Base-by-base conservation (phyloP, 2,329 filamentous ascomycete genomes). In the Talaromyces rugulosus region DNA sequence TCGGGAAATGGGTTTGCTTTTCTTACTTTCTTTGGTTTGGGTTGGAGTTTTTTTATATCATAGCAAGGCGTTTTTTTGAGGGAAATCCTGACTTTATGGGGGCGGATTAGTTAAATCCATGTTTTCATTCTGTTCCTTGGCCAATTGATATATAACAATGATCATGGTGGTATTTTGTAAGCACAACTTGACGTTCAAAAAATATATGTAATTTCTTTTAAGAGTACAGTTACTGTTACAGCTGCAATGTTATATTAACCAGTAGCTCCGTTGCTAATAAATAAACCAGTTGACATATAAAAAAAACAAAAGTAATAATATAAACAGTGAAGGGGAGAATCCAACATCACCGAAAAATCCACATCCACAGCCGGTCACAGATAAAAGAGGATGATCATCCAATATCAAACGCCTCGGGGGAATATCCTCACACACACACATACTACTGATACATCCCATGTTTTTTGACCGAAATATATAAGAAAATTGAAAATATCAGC, bases 291-390 rank as follows among this genome's bases (percentile, higher is more conserved):
- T 23, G 23, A 34, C 5, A 56, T 5, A 54, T 5, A 56, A 18
- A 40, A 27, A 33, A 11, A 56, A 56, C 8, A 40, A 27, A 18
- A 33, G 23, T 36, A 44, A 14, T 30, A 40, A 59, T 53, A 59
- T 52, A 61, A 23, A 42, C 18, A 58, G 50, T 54, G 30, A 60
- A 59, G 42, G 11, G 30, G 14, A 33, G 34, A 34, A 47, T 47
- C 44, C 44, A 47, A 47, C 44, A 47, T 27, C n/a, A 44, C 40
- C 40, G 40, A 44, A 14, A 44, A 44, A 47, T 47, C 44, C 44
- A 47, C 44, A 47, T 47, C 23, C 44, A 47, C 44, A 47, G n/a
- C 44, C 18, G 44, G 44, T 47, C 44, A 47, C n/a, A 18, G 44
- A 47, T 47, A 23, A 47, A 42, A 27, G 44, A n/a, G 36, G 8